Conservation (phyloP, 192 early-diverging fungal species). For the Phycomyces blakesleeanus region DNA sequence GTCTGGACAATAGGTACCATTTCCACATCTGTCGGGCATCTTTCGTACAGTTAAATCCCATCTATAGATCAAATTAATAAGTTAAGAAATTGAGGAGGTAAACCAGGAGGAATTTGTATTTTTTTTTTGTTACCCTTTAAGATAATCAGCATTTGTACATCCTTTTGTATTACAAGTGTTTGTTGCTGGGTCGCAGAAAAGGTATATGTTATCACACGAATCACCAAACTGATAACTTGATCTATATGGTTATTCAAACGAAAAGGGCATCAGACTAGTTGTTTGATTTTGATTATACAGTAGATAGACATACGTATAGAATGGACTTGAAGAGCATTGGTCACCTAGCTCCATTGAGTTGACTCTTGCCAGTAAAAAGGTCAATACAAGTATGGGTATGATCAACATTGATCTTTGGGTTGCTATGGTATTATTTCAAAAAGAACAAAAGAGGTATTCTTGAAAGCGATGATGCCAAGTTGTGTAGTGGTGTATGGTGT, state of each 20-base stretch:
- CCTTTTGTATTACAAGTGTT: conserved; percentile 28
- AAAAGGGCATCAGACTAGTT: too few relatives aligned
- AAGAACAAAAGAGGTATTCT: too few relatives aligned
- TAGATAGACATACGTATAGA: conserved; percentile 25
- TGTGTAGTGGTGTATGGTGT: too few relatives aligned
- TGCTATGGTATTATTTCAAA: too few relatives aligned
- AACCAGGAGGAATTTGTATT: not conserved
- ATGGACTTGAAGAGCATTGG: conserved; percentile 23
- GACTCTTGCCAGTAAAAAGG: not conserved
- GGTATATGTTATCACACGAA: conserved; percentile 30
- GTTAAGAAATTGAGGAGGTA: not conserved
- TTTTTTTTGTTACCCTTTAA: conserved; percentile 29
- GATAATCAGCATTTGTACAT: conserved; percentile 36
- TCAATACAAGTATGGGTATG: too few relatives aligned
- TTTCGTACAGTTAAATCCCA: conserved; percentile 16
- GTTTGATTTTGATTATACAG: not conserved
- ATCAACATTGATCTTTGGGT: too few relatives aligned
- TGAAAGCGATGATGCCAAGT: too few relatives aligned
- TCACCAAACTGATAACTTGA: conserved; percentile 28
- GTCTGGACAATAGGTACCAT: conserved; percentile 32
- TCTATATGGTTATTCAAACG: conserved; percentile 5
- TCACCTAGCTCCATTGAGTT: conserved; percentile 17
- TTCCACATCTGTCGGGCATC: conserved; percentile 25
- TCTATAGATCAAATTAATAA: conserved; percentile 4
- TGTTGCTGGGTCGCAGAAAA: conserved; percentile 22